Percentiles rank a stretch among this genome's conserved stretches.
Evolutionary conservation across 2,329 filamentous ascomycete genomes (phyloP).

Genomic region (Xylaria sp.): DNA sequence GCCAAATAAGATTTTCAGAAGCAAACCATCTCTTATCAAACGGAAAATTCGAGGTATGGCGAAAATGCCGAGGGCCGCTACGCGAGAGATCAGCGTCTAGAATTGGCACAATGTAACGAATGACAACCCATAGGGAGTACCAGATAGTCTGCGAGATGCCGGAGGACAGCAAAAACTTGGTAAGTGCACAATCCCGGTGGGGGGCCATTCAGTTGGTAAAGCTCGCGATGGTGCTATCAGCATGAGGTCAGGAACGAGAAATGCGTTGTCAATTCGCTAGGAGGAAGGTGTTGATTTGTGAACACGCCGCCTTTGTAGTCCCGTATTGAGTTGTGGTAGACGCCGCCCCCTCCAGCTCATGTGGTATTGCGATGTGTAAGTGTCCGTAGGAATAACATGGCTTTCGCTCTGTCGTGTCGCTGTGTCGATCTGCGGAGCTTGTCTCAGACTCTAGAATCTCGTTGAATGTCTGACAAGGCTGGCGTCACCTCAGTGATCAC

Average conservation of each 20-base stretch:
- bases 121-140: conserved; percentile 11
- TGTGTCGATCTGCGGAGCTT: too few relatives aligned
- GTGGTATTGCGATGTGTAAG: too few relatives aligned
- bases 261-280: conserved; percentile 4
- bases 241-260: conserved; percentile 4
- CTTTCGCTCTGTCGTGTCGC: too few relatives aligned
- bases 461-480: too few relatives aligned
- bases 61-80: conserved; percentile 17
- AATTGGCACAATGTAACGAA: conserved; percentile 1
- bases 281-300: conserved; percentile 11
- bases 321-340: too few relatives aligned
- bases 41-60: conserved; percentile 5
- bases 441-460: too few relatives aligned
- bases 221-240: not conserved
- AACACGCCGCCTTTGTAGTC: not conserved
- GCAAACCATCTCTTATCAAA: too few relatives aligned
- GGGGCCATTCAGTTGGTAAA: not conserved
- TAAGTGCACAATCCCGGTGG: not conserved
- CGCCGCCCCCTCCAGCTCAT: too few relatives aligned
- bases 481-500: too few relatives aligned
- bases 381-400: too few relatives aligned
- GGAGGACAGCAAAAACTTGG: conserved; percentile 6
- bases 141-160: conserved; percentile 16
- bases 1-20: conserved; percentile 3
- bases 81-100: not conserved